Evolutionary conservation across 371 early-diverging fungal species (phyloP).

Genomic region (Capillidium heterosporum): DNA sequence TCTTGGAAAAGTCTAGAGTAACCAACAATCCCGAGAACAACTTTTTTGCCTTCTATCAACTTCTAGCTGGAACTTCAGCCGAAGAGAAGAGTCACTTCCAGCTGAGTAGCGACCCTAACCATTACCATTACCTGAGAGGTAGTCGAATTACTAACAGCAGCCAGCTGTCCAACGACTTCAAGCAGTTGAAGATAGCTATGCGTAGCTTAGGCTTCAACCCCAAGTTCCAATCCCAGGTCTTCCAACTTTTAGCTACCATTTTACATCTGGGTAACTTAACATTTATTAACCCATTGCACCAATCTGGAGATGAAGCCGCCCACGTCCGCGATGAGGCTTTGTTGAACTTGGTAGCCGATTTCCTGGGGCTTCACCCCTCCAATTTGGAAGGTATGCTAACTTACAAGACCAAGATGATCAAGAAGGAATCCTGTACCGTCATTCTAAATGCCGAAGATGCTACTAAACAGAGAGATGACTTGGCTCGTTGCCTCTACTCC

Average conservation of each 20-base stretch:
- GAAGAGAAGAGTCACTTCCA: constrained; percentile 31
- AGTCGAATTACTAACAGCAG: constrained; percentile 9
- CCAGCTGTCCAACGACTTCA: constrained; percentile 1
- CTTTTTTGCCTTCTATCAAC: constrained; percentile 81
- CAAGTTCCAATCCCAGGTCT: constrained; percentile 60
- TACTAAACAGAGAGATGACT: constrained; percentile 52
- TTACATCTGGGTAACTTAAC: constrained; percentile 78
- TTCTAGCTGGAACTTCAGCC: constrained; percentile 34
- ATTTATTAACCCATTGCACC: constrained; percentile 48
- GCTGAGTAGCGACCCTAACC: constrained; percentile 24
- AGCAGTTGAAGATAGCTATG: constrained; percentile 42
- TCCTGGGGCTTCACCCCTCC: constrained; percentile 63
- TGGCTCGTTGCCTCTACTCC: constrained; percentile 60
- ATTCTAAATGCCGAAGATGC: constrained; percentile 50
- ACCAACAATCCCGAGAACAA: constrained; percentile 36
- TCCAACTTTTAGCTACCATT: constrained; percentile 73
- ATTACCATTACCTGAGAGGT: constrained; percentile 26
- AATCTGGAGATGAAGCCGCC: constrained; percentile 39
- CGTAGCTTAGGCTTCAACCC: constrained; percentile 63
- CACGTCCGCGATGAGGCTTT: constrained; percentile 51
- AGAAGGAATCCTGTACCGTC: constrained; percentile 58
- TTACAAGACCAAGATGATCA: constrained; percentile 38
- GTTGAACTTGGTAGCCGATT: constrained; percentile 60
- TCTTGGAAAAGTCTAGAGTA: constrained; percentile 67
- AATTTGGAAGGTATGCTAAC: constrained; percentile 48